Base-by-base conservation (phyloP, 495 filamentous ascomycete genomes). In the Parathielavia hyrcaniae region DNA sequence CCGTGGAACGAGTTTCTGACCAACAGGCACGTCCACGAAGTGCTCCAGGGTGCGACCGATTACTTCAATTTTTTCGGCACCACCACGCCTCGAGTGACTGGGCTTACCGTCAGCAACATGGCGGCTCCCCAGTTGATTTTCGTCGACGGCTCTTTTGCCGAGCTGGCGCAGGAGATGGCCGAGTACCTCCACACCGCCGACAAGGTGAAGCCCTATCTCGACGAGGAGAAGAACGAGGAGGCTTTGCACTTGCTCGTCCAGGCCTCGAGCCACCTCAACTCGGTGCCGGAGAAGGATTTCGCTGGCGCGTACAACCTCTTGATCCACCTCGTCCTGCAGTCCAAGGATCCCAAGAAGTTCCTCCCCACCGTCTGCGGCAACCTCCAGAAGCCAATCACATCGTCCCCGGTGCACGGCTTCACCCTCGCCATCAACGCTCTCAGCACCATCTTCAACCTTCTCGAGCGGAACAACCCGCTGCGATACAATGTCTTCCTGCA, bases 361-460 rank as follows among this genome's bases (percentile, higher is more conserved):
- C 87, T 99, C 30, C 85, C 90, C 48, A 79, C 78, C 63, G 83
- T 99, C 64, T 97, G 93, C 79, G 77, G 83, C 60, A 88, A 92
- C 73, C 89, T 97, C 64, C 85, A 84, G 57, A 85, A 84, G 67
- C 93, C 93, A 57, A 85, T 97, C 67, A 81, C 85, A 35, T 89
- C 88, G 48, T 95, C 92, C 9, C 86, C 90, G 36, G 74, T 81
- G 64, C 90, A 95, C 70, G 91, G 92, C 58, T 79, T 87, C 55
- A 85, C 87, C 41, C 80, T 99, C 56, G 85, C 89, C 53, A 86
- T 96, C 63, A 87, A 86, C 59, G 86, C 90, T 55, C 83, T 99
- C 60, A 90, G 89, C 67, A 96, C 91, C 57, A 81, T 99, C 72
- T 99, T 97, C 87, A 99, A 99, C 77, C 88, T 95, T 51, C 83